These are phyloP conservation scores for Neofusicoccum ribis DNA, from an alignment of 2,329 filamentous ascomycete genomes.

Conservation along the genomic window DNA sequence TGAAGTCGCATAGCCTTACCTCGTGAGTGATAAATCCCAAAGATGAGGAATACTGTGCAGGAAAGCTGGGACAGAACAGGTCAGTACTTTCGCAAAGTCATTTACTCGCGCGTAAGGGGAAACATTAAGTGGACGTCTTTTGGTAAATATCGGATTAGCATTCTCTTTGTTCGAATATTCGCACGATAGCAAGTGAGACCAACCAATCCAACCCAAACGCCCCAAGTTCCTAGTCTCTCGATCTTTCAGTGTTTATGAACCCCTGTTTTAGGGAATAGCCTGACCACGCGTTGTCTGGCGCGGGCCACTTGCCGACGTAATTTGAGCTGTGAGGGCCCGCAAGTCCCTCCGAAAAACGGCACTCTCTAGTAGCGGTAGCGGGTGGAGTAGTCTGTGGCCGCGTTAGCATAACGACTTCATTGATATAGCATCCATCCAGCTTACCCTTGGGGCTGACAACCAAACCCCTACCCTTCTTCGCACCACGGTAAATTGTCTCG, in stretches of 20 bases:
- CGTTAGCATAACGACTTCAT: background rate
- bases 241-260: background rate
- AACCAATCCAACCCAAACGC: slow-evolving; percentile 15
- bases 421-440: slow-evolving; percentile 40
- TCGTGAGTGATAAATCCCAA: too few species aligned
- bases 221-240: background rate
- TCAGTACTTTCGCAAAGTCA: background rate
- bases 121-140: background rate
- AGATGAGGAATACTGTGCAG: too few species aligned
- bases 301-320: too few species aligned
- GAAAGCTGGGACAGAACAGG: background rate
- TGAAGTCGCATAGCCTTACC: too few species aligned
- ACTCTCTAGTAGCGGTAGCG: slow-evolving; percentile 63
- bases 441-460: slow-evolving; percentile 89
- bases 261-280: background rate
- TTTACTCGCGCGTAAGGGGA: background rate
- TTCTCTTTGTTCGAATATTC: background rate
- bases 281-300: background rate
- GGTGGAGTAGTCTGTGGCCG: slow-evolving; percentile 56
- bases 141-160: slow-evolving; percentile 6
- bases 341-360: background rate
- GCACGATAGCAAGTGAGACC: slow-evolving; percentile 9
- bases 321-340: too few species aligned
- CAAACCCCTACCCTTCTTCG: slow-evolving; percentile 94
- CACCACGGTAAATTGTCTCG: slow-evolving; percentile 96